These are phyloP conservation scores for Ophiobolus disseminans DNA, from an alignment of 2,329 filamentous ascomycete species.

Conservation along the genomic window DNA sequence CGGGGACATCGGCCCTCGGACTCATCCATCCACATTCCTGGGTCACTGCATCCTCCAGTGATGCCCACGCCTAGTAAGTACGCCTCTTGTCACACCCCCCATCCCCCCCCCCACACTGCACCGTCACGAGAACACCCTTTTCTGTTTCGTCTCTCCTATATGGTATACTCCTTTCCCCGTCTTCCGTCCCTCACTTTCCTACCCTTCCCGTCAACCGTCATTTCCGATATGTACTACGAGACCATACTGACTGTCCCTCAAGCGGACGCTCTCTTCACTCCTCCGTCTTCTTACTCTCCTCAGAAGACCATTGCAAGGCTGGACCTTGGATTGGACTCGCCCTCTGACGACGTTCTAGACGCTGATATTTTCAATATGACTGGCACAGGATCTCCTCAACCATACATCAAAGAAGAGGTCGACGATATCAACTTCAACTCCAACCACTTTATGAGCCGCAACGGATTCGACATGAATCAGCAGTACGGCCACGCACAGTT, in stretches of 20 bases:
- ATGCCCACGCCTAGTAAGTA: constrained; percentile 51
- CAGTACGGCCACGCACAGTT: constrained; percentile 59
- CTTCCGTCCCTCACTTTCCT: constrained; percentile 12
- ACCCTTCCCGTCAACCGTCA: constrained; percentile 22
- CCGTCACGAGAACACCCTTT: constrained; percentile 43
- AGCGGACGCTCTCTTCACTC: constrained; percentile 53
- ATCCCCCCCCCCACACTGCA: constrained; percentile 25
- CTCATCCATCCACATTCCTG: constrained; percentile 46
- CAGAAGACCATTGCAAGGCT: constrained; percentile 48
- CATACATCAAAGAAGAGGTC: constrained; percentile 73
- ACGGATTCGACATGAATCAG: constrained; percentile 60
- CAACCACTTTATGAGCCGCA: constrained; percentile 57
- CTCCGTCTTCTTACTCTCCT: constrained; percentile 51
- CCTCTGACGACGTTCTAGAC: constrained; percentile 53
- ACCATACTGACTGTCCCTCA: constrained; percentile 49
- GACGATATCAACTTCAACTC: constrained; percentile 67
- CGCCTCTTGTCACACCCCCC: constrained; percentile 36
- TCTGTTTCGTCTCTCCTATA: constrained; percentile 33
- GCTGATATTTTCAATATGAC: constrained; percentile 60
- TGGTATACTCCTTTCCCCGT: constrained; percentile 13
- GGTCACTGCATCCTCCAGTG: constrained; percentile 48
- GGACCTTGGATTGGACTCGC: constrained; percentile 47
- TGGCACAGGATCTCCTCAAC: constrained; percentile 61
- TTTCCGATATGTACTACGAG: constrained; percentile 44
- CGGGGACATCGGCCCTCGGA: constrained; percentile 42